Evolutionary conservation across 2,329 filamentous ascomycete species (phyloP), one percentile per base, ranked within the genome.

Genomic region (Hypoxylon sp.): DNA sequence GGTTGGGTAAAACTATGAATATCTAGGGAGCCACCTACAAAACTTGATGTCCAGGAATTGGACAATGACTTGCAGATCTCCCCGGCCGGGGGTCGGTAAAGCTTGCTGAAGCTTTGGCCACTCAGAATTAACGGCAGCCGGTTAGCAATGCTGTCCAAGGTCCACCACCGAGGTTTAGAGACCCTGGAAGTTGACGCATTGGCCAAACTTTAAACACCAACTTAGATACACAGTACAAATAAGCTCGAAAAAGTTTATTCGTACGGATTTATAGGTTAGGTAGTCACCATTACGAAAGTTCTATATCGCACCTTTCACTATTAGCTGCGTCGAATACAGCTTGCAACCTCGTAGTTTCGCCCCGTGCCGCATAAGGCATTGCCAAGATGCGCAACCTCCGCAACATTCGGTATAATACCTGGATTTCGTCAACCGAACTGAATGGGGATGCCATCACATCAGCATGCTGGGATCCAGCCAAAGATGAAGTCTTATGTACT

Each of bases 361-460:
- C 35, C 39, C 35, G 29, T 44, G 31, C 42, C 22, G 14, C 17
- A 13, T 24, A 29, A 48, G 58, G 55, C 31, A 48, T 67, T 48
- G 33, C 14, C 74, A 83, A 80, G 67, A 98, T 98, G 95, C 91
- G 93, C 78, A 98, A 98, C 81, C 86, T 98, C 74, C 91, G 89
- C 81, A 94, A 91, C 79, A 89, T 94, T 75, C 89, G 87, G 77
- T 90, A 92, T 78, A 86, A 87, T 74, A 84, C 88, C 78, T 90
- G 90, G 82, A 86, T 83, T 73, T 84, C 90, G 70, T 84, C 86
- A 57, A 80, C 85, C 70, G 85, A 88, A 31, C 63, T 70, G 51
- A 51, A 73, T 42, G 72, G 70, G 48, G 82, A 90, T 63, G 85
- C 87, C 70, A 84, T 96, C 75, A 91, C 93, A 58, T 91, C 94